Base-by-base conservation (phyloP, 1,284 basidiomycete species). In the Peniophora sp. region DNA sequence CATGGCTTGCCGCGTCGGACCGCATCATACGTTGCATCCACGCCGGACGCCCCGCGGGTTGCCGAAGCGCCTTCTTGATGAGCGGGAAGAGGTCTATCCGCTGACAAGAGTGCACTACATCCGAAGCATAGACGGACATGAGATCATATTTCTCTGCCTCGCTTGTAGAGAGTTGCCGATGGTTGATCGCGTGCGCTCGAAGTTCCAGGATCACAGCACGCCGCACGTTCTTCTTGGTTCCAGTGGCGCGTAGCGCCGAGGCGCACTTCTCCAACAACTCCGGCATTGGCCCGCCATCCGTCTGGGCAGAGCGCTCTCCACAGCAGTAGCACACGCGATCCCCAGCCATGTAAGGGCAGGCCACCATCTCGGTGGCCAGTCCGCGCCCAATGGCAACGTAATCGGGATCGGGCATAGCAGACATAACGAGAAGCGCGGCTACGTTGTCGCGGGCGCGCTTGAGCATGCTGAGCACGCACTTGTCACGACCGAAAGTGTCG, bases 401-500 rank as follows among this genome's bases (percentile, higher is more conserved):
- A 45, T 41, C 15, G 18, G 50, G 39, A 8, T 52, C 36, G n/a
- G 39, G n/a, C n/a, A 17, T 22, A 9, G 23, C n/a, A 37, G 52
- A 32, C 27, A 48, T 23, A 8, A 39, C 37, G 32, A 47, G 42
- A 2, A 55, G 27, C 3, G 55, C 43, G 27, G 48, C 18, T 32
- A 52, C 52, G 8, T 27, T 23, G 1, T 47, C 35, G 15, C 34
- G 42, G 18, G 48, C 36, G 2, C 44, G 42, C n/a, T 47, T 42
- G 12, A 43, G 17, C 10, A 34, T 24, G 24, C 34, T 20, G 17
- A 52, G 46, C 32, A 50, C 35, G 18, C 35, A 47, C 3, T 37
- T 17, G 6, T 56, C 53, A 9, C 37, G 37, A 3, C 55, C 53
- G 37, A 42, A 44, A 27, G 22, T 24, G 34, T 52, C 39, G 15